phyloP scores from a whole-genome alignment of 352 stramenopile genomes.

The Phytophthora quininea region DNA sequence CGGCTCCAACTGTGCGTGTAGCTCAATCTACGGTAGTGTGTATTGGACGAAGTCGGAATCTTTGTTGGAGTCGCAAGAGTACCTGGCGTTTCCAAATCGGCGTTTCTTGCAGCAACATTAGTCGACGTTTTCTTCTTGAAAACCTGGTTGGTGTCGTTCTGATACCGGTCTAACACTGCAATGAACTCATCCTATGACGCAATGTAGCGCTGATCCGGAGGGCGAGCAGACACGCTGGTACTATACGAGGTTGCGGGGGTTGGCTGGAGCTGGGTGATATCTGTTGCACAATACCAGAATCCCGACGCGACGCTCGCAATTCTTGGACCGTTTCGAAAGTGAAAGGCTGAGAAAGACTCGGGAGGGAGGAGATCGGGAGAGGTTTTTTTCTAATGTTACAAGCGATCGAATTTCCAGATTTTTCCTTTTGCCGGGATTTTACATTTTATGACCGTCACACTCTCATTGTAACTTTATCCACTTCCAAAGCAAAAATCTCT shows the following conservation, averaged over 20 bases:
- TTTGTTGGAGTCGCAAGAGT: not conserved
- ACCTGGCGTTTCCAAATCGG: not conserved
- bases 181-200: not conserved
- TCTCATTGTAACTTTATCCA: not conserved
- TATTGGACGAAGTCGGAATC: not conserved
- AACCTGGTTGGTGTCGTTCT: not conserved
- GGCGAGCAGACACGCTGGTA: not conserved
- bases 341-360: not conserved
- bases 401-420: not conserved
- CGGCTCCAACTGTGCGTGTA: slow-evolving; percentile 10
- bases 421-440: not conserved
- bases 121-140: not conserved
- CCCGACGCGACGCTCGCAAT: not conserved
- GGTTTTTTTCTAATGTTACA: not conserved
- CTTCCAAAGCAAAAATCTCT: not conserved
- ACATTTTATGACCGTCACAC: not conserved
- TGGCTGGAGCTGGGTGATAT: not conserved
- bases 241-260: not conserved
- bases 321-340: not conserved
- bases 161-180: not conserved
- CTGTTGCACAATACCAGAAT: not conserved
- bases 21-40: slow-evolving; percentile 1
- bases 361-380: not conserved
- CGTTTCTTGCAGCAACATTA: not conserved
- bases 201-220: not conserved